Evolutionary conservation across 331 rosid species (phyloP), one percentile per base, ranked within the genome.

Genomic region (Quercus phellos): DNA sequence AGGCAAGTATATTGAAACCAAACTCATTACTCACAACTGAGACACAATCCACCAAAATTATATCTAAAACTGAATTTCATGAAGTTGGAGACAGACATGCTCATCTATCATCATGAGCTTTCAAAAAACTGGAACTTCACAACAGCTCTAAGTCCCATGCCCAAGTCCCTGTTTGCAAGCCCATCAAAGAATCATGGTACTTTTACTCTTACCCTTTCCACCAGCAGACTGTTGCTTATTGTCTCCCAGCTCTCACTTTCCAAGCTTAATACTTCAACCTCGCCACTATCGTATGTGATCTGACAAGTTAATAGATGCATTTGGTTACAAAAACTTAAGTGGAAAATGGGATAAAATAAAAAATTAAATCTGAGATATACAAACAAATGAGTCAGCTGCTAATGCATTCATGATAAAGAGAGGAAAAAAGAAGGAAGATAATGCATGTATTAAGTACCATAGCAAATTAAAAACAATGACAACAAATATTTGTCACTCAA

Each of bases 231-330:
- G 64, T 63, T 13, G 22, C 42, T 38, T 80, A 30, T 43, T 14
- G 72, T 16, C 55, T 80, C 79, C 43, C 21, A 74, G 68, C 72
- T 80, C 76, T 80, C 75, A 42, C 34, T 56, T 19, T 68, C 78
- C 67, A 78, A 59, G 80, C 84, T 55, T 29, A 70, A 58, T 19
- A 76, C 55, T 60, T 81, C 81, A 71, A 58, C 76, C n/a, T 76
- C 27, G 6, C 69, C 68, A 63, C 46, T 60, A 64, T 56, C 61
- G 21, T 21, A 22, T 14, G 55, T 46, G 70, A 55, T 64, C 83
- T 80, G 74, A 68, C 27, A 51, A 35, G 46, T 72, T 29, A 5
- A 30, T 27, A 50, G 74, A 73, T 63, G 68, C 24, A 72, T 60
- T 60, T 26, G 43, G 59, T 29, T 75, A 74, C 27, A 60, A 14